These are phyloP conservation scores for Triticum timopheevii DNA, from an alignment of 176 grass and related monocot genomes.

Conservation along the genomic window DNA sequence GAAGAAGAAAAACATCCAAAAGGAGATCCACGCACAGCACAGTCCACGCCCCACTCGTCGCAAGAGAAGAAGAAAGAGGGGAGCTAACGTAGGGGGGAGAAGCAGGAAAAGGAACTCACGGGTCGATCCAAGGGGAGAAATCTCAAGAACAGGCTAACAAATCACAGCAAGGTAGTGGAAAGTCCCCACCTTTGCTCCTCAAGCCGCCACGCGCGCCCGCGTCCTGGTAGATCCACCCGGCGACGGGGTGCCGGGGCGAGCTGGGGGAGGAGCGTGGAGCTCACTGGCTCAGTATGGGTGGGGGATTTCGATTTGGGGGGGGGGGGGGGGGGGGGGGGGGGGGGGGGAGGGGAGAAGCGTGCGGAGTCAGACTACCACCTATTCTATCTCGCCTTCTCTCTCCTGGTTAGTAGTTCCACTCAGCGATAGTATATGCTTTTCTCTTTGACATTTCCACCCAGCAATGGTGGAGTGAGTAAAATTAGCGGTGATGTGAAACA, in stretches of 20 bases:
- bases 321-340: neutral
- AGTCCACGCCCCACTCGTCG: neutral
- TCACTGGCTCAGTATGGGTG: neutral
- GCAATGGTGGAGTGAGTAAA: neutral
- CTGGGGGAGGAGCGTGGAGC: conserved; percentile 11
- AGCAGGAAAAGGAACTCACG: neutral
- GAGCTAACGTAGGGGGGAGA: neutral
- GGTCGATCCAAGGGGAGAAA: neutral
- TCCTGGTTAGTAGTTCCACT: conserved; percentile 7
- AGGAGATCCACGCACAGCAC: neutral
- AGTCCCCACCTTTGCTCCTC: conserved; percentile 23
- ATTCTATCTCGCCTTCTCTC: conserved; percentile 29
- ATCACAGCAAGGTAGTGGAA: neutral
- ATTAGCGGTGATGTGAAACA: neutral
- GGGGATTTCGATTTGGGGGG: conserved; percentile 7
- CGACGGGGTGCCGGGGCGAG: neutral
- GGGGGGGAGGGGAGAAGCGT: conserved; percentile 2
- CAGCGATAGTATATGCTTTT: conserved; percentile 18
- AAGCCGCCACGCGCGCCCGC: neutral
- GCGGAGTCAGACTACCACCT: neutral
- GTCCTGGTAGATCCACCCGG: conserved; percentile 34
- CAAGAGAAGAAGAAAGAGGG: neutral
- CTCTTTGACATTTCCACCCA: neutral
- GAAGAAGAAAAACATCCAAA: neutral
- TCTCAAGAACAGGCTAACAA: neutral